phyloP scores from a whole-genome alignment of 129 eudicot genomes.

The Flaveria ramosissima region DNA sequence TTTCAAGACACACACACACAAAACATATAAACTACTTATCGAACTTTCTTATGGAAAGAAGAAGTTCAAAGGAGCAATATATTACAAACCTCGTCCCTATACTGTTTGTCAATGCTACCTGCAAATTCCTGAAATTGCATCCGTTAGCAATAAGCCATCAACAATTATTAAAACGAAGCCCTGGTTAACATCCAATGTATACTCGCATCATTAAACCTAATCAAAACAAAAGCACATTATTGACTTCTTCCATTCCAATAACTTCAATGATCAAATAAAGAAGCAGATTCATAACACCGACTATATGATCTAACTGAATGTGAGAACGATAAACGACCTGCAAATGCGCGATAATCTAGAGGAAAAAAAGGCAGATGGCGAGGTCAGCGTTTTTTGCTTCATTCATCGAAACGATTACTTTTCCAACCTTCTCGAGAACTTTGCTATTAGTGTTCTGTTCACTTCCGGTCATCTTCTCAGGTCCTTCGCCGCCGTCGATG shows the following conservation, averaged over 20 bases:
- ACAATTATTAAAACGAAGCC: too few species aligned
- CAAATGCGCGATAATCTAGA: slow-evolving; percentile 47
- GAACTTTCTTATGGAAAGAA: not conserved
- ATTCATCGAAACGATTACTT: slow-evolving; percentile 35
- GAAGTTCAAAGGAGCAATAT: not conserved
- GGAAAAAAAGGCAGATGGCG: slow-evolving; percentile 60
- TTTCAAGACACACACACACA: too few species aligned
- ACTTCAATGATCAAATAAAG: too few species aligned
- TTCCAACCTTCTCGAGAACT: too few species aligned
- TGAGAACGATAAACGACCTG: slow-evolving; percentile 43
- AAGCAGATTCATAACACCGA: too few species aligned
- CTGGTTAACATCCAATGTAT: too few species aligned
- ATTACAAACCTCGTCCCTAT: slow-evolving; percentile 60
- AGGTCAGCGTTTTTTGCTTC: slow-evolving; percentile 61
- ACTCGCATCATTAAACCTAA: too few species aligned
- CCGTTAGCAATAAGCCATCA: too few species aligned
- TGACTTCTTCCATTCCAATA: too few species aligned
- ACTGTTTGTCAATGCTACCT: slow-evolving; percentile 61
- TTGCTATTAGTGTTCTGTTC: slow-evolving; percentile 13
- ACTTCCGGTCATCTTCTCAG: slow-evolving; percentile 26
- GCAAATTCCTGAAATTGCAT: slow-evolving; percentile 17
- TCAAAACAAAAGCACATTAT: too few species aligned
- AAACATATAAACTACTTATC: not conserved
- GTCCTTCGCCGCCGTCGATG: slow-evolving; percentile 34
- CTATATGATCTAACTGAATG: not conserved